Conservation (phyloP, 2,329 filamentous ascomycete genomes). For the Geosmithia putterillii region DNA sequence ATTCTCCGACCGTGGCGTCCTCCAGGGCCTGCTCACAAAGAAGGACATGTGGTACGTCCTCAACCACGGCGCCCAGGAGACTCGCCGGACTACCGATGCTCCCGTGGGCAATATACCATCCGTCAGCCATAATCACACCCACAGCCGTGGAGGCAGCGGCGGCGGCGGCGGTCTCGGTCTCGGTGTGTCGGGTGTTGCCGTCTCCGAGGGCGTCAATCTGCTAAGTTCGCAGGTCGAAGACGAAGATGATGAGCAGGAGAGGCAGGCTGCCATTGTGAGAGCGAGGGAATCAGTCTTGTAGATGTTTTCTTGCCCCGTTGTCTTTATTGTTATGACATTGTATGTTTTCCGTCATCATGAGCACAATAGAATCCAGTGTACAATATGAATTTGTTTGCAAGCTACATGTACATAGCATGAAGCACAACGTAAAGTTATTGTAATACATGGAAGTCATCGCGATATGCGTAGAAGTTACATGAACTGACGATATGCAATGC, state of each 20-base stretch:
- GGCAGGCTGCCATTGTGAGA: constrained; percentile 8
- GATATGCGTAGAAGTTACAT: too few species aligned
- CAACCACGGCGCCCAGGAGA: constrained; percentile 57
- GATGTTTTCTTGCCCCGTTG: not conserved
- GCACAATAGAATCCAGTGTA: not conserved
- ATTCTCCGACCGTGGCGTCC: constrained; percentile 67
- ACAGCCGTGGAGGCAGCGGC: too few species aligned
- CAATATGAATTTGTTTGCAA: not conserved
- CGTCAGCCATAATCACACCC: too few species aligned
- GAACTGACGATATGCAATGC: too few species aligned
- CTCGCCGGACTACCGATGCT: constrained; percentile 26
- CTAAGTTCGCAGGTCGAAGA: constrained; percentile 3
- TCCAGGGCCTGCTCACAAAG: constrained; percentile 85
- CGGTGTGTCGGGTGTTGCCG: not conserved
- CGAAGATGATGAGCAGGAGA: constrained; percentile 11
- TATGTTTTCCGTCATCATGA: not conserved
- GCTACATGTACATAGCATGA: not conserved
- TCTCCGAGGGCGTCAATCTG: constrained; percentile 2
- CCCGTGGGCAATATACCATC: not conserved
- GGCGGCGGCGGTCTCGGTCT: constrained; percentile 2
- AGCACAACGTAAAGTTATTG: too few species aligned
- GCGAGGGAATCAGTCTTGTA: not conserved
- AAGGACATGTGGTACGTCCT: constrained; percentile 95
- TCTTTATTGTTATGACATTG: not conserved
- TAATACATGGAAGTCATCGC: too few species aligned